Conservation (phyloP, 768 basidiomycete genomes). For the Termitomyces sp. region DNA sequence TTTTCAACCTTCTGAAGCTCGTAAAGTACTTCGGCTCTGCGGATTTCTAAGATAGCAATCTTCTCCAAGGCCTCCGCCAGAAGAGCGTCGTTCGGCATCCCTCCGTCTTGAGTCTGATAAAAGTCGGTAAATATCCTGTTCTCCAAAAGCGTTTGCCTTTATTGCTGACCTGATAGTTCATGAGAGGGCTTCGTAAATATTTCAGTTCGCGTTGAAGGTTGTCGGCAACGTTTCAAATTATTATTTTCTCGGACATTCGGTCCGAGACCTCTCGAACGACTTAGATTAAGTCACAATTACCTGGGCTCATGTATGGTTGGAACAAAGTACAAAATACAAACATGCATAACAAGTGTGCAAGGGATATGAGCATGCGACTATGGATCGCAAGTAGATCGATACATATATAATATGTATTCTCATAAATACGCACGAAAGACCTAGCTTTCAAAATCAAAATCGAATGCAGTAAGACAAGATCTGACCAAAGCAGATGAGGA, state of each 20-base stretch:
- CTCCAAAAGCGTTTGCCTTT: background rate
- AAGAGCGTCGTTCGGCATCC: slow-evolving; percentile 5
- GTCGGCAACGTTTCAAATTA: background rate
- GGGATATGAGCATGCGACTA: too few species aligned
- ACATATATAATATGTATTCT: too few species aligned
- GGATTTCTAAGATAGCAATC: slow-evolving; percentile 22
- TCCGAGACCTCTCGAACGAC: background rate
- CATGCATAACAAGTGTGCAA: too few species aligned
- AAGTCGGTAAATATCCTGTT: background rate
- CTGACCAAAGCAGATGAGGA: background rate
- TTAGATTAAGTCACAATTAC: background rate
- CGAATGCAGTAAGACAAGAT: background rate
- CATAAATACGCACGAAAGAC: background rate
- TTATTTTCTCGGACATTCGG: background rate
- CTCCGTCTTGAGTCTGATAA: background rate
- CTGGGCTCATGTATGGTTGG: background rate
- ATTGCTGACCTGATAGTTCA: background rate
- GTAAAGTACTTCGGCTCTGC: slow-evolving; percentile 23
- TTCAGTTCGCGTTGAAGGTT: background rate
- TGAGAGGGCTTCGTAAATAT: background rate
- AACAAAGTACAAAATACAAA: background rate
- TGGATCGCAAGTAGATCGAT: background rate
- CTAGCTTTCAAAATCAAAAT: background rate
- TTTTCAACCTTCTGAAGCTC: slow-evolving; percentile 27
- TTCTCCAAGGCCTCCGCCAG: slow-evolving; percentile 9